A percentile compares a stretch with the other conserved stretches of the same genome.
phyloP scores from a whole-genome alignment of 1,284 basidiomycete genomes.

The Puccinia novopanici region DNA sequence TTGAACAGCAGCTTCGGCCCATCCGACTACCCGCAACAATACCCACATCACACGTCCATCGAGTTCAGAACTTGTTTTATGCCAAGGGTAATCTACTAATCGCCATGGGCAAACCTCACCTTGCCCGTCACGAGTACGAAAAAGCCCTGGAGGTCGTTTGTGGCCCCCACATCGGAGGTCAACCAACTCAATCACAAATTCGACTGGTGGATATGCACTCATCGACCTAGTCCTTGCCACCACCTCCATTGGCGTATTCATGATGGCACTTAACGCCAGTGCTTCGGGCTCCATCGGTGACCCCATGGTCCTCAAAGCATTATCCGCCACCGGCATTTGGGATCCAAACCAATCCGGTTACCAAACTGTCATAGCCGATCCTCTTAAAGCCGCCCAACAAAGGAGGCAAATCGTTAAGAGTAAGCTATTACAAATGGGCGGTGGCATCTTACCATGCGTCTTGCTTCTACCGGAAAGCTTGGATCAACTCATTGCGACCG shows the following conservation, averaged over 20 bases:
- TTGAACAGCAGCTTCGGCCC: conserved; percentile 51
- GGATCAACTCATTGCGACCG: conserved; percentile 58
- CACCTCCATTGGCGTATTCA: conserved; percentile 58
- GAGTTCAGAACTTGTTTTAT: conserved; percentile 62
- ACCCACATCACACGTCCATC: conserved; percentile 59
- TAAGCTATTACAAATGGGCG: conserved; percentile 58
- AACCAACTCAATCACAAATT: conserved; percentile 47
- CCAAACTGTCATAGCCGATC: conserved; percentile 52
- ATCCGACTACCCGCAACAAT: conserved; percentile 55
- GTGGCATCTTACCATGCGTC: conserved; percentile 62
- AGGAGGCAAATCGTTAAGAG: conserved; percentile 59
- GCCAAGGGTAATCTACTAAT: conserved; percentile 62
- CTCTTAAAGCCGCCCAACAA: conserved; percentile 60
- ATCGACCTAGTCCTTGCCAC: conserved; percentile 44
- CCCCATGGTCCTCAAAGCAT: conserved; percentile 52
- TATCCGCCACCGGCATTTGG: conserved; percentile 45
- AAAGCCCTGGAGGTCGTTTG: conserved; percentile 58
- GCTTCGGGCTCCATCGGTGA: conserved; percentile 56
- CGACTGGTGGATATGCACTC: conserved; percentile 51
- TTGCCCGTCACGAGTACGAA: conserved; percentile 60
- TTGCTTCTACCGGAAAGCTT: conserved; percentile 63
- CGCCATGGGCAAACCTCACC: conserved; percentile 55
- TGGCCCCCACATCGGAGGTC: conserved; percentile 46
- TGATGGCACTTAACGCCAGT: conserved; percentile 59
- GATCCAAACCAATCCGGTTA: conserved; percentile 26